Conservation (phyloP, 495 filamentous ascomycete species). For the Thozetella sp. region DNA sequence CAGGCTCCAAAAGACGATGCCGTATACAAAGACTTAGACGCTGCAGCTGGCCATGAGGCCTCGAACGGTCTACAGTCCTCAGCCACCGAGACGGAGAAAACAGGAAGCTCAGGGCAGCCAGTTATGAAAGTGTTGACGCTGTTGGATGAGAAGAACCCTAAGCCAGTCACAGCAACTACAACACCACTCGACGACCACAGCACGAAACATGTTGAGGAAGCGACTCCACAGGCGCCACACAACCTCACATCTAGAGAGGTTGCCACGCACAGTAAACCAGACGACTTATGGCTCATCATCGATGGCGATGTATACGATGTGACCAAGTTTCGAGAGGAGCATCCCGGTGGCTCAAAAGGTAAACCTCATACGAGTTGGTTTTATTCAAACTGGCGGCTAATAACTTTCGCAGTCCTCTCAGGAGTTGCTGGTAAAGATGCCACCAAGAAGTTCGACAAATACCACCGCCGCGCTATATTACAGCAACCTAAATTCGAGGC, state of each 20-base stretch:
- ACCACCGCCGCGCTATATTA: slow-evolving; percentile 9
- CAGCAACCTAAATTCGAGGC: background rate
- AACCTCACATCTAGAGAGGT: background rate
- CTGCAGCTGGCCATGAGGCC: too few species aligned
- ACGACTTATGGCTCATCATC: background rate
- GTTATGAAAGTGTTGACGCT: too few species aligned
- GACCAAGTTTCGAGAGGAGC: background rate
- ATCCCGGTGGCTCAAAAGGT: background rate
- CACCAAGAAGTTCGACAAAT: slow-evolving; percentile 12
- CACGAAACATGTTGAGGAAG: too few species aligned
- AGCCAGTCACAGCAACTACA: too few species aligned
- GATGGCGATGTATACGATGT: background rate
- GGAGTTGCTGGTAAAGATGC: slow-evolving; percentile 12
- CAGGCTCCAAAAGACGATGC: background rate
- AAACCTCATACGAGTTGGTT: too few species aligned
- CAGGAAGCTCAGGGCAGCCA: too few species aligned
- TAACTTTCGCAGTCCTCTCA: background rate
- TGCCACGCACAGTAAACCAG: background rate
- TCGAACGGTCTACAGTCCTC: too few species aligned
- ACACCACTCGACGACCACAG: too few species aligned
- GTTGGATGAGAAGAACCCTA: too few species aligned
- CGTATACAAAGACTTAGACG: background rate
- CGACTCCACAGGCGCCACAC: background rate
- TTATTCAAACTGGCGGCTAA: too few species aligned
- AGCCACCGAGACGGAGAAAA: too few species aligned